A percentile compares a stretch with the other conserved stretches of the same genome.
Conservation (phyloP, 129 eudicot genomes). For the Apium graveolens region DNA sequence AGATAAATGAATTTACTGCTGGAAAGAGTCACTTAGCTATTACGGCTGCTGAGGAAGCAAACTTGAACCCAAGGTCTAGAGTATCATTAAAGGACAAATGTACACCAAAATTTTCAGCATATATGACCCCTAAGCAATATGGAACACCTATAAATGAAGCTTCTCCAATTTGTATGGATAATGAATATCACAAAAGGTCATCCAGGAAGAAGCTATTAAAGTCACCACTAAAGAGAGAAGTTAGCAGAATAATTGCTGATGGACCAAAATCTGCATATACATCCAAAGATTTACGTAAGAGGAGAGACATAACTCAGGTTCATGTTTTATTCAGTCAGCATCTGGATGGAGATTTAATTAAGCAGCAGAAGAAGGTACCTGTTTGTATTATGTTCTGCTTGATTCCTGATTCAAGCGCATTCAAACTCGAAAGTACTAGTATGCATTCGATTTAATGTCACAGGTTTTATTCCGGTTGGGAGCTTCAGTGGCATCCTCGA, state of each 20-base stretch:
- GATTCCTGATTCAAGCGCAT: not conserved
- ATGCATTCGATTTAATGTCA: slow-evolving; percentile 1
- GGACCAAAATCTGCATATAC: slow-evolving; percentile 25
- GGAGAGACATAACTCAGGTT: slow-evolving; percentile 53
- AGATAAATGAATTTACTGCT: slow-evolving; percentile 8
- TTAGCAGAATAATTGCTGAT: slow-evolving; percentile 23
- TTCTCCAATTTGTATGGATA: slow-evolving; percentile 83
- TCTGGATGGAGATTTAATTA: slow-evolving; percentile 62
- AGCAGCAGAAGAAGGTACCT: slow-evolving; percentile 79
- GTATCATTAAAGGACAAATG: slow-evolving; percentile 21
- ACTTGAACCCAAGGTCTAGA: not conserved
- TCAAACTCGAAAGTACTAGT: slow-evolving; percentile 7
- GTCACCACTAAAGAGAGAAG: slow-evolving; percentile 47
- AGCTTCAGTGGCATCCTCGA: slow-evolving; percentile 53
- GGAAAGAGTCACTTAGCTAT: slow-evolving; percentile 9
- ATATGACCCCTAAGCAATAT: slow-evolving; percentile 41
- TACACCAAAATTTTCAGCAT: slow-evolving; percentile 22
- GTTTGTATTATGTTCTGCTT: not conserved
- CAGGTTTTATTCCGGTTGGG: slow-evolving; percentile 69
- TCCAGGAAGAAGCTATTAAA: slow-evolving; percentile 40
- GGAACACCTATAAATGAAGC: slow-evolving; percentile 40
- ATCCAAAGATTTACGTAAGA: slow-evolving; percentile 42
- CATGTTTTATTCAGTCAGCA: slow-evolving; percentile 82
- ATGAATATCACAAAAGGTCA: slow-evolving; percentile 64
- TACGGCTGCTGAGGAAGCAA: not conserved